Evolutionary conservation across 2,329 filamentous ascomycete species (phyloP), one percentile per base, ranked within the genome.

Genomic region (Orbilia blumenaviensis): DNA sequence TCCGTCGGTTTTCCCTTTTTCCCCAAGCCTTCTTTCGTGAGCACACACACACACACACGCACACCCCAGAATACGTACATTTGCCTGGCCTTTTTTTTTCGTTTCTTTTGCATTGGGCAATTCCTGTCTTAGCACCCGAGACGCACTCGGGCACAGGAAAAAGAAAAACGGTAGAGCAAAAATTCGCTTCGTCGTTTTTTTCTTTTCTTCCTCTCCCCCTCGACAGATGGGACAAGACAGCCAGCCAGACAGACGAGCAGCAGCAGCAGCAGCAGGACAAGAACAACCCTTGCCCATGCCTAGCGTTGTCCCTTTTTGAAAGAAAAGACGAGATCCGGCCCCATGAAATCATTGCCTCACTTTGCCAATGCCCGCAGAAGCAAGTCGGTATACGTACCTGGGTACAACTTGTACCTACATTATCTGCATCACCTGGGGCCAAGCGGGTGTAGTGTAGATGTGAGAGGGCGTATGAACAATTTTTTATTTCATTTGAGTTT

Each of bases 121-220:
- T 68, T 66, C 72, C 64, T 64, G 72, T 76, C 72, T 76, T 69
- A 76, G 72, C 72, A 76, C 72, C 72, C 58, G 44, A 76, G 72
- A 38, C 41, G 56, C 56, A 60, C 64, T 69, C 42, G 72, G 64
- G 56, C 36, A 42, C 44, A 14, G 36, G 50, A 64, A 64, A 76
- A 76, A 69, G 38, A 67, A 63, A 46, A 46, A 46, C n/a, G n/a
- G 56, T 56, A 58, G 64, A 62, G 72, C 42, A 69, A 68, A 75
- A 69, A 69, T 76, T 76, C 72, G 72, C 72, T 76, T 76, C 64
- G 41, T 61, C 69, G n/a, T 41, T 32, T 38, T 29, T 54, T 38
- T 27, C 9, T 14, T 42, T 12, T 46, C 18, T 46, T 46, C 14
- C 42, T 46, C 23, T 23, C n/a, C n/a, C n/a, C n/a, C 42, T 34